Base-by-base conservation (phyloP, 208 protist genomes). In the Kentomonas sorsogonicus region DNA sequence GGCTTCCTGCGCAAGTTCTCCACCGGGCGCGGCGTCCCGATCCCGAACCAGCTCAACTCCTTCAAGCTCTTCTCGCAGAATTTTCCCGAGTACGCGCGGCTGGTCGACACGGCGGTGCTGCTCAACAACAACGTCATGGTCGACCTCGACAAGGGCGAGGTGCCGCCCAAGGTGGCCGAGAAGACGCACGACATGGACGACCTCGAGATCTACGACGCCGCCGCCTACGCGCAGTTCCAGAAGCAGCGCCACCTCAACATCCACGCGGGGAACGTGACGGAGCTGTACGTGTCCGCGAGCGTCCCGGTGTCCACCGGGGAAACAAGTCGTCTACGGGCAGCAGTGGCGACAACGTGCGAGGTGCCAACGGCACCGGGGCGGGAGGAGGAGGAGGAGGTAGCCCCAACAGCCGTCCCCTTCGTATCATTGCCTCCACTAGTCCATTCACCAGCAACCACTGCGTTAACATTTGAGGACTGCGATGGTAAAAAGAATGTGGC, bases 111-210 rank as follows among this genome's bases (percentile, higher is more conserved):
- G n/a, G 76, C 69, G 6, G 86, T 69, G 11, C 64, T 94, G 45
- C 87, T 83, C 74, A 91, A 94, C 60, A 94, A 94, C 72, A 94
- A 94, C 58, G 67, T 94, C 2, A 83, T 82, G 62, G 84, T 87
- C 1, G 65, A 94, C 41, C 74, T 94, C 38, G 61, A 75, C 18
- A 83, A 90, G 43, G 88, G 84, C 4, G 82, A 91, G 66, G 57
- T 94, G 39, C 88, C 88, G 11, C 84, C 82, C 0, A 63, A 88
- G 39, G 53, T 91, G 30, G 82, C 81, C 20, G 83, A 88, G 46
- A 74, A 66, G 13, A 79, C 44, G 10, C 56, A 45, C 4, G 38
- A 52, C 16, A 82, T 64, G 6, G 7, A 67, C 39, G 46, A 66
- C 46, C 43, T 92, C 0, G 25, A 58, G 5, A 72, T 94, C 30